These are phyloP conservation scores for Trifolium pratense DNA, from an alignment of 306 rosid species.

Conservation along the genomic window DNA sequence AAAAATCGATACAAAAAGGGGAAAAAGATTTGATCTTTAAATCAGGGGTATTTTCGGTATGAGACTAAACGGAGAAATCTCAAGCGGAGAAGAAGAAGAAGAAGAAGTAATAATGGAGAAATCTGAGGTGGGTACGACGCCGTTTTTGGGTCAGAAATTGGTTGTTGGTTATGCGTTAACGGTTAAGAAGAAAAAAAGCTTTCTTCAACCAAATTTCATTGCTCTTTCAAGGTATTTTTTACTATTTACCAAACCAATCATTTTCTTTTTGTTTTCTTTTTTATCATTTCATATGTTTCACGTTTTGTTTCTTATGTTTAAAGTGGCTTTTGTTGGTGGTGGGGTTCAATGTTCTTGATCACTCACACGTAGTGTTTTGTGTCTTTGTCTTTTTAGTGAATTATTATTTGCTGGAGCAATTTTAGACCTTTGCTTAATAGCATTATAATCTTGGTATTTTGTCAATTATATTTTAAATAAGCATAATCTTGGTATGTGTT, in stretches of 20 bases:
- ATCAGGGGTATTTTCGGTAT: constrained; percentile 40
- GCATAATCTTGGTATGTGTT: too few relatives aligned
- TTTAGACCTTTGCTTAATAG: constrained; percentile 39
- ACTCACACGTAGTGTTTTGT: constrained; percentile 32
- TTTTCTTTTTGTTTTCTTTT: background rate
- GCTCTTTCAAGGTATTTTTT: constrained; percentile 47
- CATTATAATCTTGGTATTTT: constrained; percentile 29
- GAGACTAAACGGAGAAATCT: constrained; percentile 50
- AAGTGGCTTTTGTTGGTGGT: constrained; percentile 43
- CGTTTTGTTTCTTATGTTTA: constrained; percentile 20
- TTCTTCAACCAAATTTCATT: constrained; percentile 50
- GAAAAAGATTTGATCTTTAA: constrained; percentile 27
- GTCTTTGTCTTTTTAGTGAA: constrained; percentile 38
- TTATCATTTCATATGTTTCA: constrained; percentile 17
- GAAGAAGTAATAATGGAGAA: constrained; percentile 32
- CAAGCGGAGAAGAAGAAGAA: constrained; percentile 37
- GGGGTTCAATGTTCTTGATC: constrained; percentile 32
- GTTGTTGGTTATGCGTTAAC: constrained; percentile 62
- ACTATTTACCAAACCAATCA: background rate
- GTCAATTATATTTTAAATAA: constrained; percentile 29
- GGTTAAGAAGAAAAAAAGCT: constrained; percentile 56
- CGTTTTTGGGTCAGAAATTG: constrained; percentile 39
- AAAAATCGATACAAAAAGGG: constrained; percentile 19
- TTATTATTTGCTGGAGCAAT: constrained; percentile 37
- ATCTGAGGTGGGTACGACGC: constrained; percentile 32